Percentiles rank a stretch among this genome's conserved stretches.
Conservation (phyloP, 129 eudicot genomes). For the Lactuca sativa region DNA sequence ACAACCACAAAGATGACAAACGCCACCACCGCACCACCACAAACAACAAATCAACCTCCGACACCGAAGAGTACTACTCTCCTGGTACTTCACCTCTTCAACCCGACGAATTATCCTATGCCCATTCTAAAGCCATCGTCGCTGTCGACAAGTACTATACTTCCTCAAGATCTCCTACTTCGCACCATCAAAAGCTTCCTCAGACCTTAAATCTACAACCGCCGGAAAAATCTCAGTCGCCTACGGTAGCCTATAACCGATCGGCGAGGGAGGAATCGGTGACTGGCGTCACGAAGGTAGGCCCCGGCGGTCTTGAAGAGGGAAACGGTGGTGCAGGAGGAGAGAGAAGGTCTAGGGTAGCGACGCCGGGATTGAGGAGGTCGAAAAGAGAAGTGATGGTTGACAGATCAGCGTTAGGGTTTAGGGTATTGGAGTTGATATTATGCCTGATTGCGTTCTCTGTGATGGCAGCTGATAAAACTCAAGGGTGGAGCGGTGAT, state of each 20-base stretch:
- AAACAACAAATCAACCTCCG: slow-evolving; percentile 57
- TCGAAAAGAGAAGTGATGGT: slow-evolving; percentile 43
- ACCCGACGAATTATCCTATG: slow-evolving; percentile 23
- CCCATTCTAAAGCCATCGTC: slow-evolving; percentile 27
- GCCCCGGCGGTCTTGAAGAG: slow-evolving; percentile 27
- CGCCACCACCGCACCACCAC: slow-evolving; percentile 24
- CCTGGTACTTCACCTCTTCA: slow-evolving; percentile 48
- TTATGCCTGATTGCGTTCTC: slow-evolving; percentile 71
- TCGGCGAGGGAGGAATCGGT: slow-evolving; percentile 44
- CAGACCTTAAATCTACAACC: slow-evolving; percentile 27
- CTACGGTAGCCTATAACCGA: slow-evolving; percentile 33
- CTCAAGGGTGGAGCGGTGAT: slow-evolving; percentile 98
- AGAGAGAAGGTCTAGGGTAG: slow-evolving; percentile 43
- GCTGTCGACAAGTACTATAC: slow-evolving; percentile 45
- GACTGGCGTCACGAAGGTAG: slow-evolving; percentile 45
- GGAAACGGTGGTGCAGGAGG: slow-evolving; percentile 40
- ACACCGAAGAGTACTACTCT: slow-evolving; percentile 58
- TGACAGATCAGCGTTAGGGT: slow-evolving; percentile 56
- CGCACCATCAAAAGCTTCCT: slow-evolving; percentile 26
- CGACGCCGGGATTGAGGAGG: slow-evolving; percentile 39
- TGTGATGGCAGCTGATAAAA: slow-evolving; percentile 91
- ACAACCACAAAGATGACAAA: slow-evolving; percentile 9
- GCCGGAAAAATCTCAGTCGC: slow-evolving; percentile 18
- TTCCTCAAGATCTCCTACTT: slow-evolving; percentile 45
- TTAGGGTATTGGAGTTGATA: slow-evolving; percentile 60